Conservation (phyloP, 2,329 filamentous ascomycete genomes). For the Podosphaera xanthii region DNA sequence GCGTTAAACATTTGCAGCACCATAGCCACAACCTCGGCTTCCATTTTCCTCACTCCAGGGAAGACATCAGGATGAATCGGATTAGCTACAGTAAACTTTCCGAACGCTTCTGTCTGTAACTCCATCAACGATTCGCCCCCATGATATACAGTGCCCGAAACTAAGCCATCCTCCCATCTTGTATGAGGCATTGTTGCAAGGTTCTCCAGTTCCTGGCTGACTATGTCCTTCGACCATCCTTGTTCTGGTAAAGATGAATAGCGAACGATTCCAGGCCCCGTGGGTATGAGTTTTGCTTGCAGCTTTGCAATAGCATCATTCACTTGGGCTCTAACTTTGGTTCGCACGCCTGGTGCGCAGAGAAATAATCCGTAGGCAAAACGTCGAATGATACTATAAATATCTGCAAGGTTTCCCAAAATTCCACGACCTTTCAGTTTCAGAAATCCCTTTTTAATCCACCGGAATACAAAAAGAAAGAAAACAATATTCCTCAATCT, state of each 20-base stretch:
- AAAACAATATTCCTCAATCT: constrained; percentile 77
- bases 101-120: constrained; percentile 81
- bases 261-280: constrained; percentile 44
- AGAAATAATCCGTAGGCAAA: constrained; percentile 70
- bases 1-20: constrained; percentile 76
- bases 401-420: constrained; percentile 51
- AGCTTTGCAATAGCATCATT: constrained; percentile 58
- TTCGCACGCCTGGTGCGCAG: constrained; percentile 63
- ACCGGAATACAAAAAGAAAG: constrained; percentile 65
- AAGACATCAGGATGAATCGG: constrained; percentile 97
- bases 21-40: constrained; percentile 94
- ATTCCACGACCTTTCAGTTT: constrained; percentile 76
- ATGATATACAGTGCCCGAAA: constrained; percentile 90
- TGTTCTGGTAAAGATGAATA: constrained; percentile 61
- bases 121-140: constrained; percentile 63
- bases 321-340: constrained; percentile 67
- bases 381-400: constrained; percentile 49
- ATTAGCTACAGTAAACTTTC: constrained; percentile 83
- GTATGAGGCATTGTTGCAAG: constrained; percentile 80
- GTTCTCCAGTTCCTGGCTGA: constrained; percentile 57
- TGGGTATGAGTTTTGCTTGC: constrained; percentile 61
- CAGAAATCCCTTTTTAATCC: constrained; percentile 57
- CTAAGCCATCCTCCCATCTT: constrained; percentile 84
- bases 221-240: constrained; percentile 58
- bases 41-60: constrained; percentile 95